Evolutionary conservation across 768 basidiomycete genomes (phyloP), one percentile per base, ranked within the genome.

Genomic region (Podaxis pistillaris): DNA sequence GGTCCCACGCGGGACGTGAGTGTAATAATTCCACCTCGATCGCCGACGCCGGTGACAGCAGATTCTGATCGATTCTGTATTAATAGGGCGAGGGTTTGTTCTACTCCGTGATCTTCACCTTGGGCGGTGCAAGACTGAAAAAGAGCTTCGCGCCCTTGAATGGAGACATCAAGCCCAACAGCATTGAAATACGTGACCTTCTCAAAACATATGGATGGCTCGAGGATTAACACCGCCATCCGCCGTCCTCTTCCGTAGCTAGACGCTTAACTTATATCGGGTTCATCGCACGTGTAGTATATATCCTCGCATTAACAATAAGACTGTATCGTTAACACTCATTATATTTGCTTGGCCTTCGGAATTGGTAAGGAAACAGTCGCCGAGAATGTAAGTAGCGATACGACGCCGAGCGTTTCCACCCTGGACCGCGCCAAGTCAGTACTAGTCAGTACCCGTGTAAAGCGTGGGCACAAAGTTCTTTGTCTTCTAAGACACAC

Each of bases 91-190:
- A 80, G 33, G 83, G 83, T 24, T 70, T 86, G 22, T 85, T 79
- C 65, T 89, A 83, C 71, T 80, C 80, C 15, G 86, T 83, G 36
- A 70, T 79, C 53, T 87, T 82, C 37, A 62, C 61, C 5, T 22
- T 62, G 44, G 61, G 61, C 52, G 71, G 71, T 37, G 63, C 70
- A 62, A 73, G 77, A 52, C 72, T 69, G 60, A 79, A 79, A 37
- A 86, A 84, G 69, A 86, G 83, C 69, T 84, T 86, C 68, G 80
- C 87, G 1, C 87, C 88, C 5, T 73, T 86, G 54, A 84, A 87
- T 58, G 88, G 87, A 17, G 86, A 88, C 64, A 80, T 89, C 59
- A 89, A 89, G 70, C 87, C 87, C 2, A 80, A 89, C 68, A 81
- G 66, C 0, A 57, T 71, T 22, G 74, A 80, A 60, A 77, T 82